Base-by-base conservation (phyloP, 1,139 yeast genomes). In the Petasospora rhodanensis region DNA sequence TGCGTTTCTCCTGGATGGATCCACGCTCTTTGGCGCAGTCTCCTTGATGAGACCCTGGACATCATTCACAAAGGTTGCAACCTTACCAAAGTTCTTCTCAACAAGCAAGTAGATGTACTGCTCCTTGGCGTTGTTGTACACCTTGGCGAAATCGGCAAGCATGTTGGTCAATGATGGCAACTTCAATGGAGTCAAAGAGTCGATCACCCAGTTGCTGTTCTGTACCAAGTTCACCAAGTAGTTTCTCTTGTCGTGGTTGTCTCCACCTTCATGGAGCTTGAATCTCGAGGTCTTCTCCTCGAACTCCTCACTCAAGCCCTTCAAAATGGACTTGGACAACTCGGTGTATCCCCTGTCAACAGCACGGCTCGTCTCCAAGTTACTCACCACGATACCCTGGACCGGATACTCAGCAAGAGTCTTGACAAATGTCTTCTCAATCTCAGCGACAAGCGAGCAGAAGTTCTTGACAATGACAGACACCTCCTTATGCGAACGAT, bases 41-140 rank as follows among this genome's bases (percentile, higher is more conserved):
- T 67, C 64, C 28, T 66, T 70, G 6, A 67, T 54, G 17, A 77
- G 56, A 3, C 72, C 67, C 35, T 79, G 80, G 31, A 81, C 75
- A 28, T 79, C 85, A 28, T 70, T 70, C 5, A 86, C 73, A 54
- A 83, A 80, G 19, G 76, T 78, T 72, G 62, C 36, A 83, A 58
- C 51, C 76, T 80, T 6, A 86, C 93, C 54, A 84, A 59, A 17
- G 76, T 70, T 37, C 70, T 70, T 45, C 7, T 68, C 68, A 45
- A 80, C 62, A 8, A 79, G 65, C 32, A 61, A 62, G 19, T 57
- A 61, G 32, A 81, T 74, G 34, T 79, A 77, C 4, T 56, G 43
- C 18, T 53, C 58, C 30, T 51, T 58, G 15, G 73, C 70, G 3
- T 47, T 48, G 34, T 22, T 32, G 31, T 24, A 40, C 6, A 40